phyloP scores from a whole-genome alignment of 108 stramenopile genomes.

The Cylindrotheca fusiformis region DNA sequence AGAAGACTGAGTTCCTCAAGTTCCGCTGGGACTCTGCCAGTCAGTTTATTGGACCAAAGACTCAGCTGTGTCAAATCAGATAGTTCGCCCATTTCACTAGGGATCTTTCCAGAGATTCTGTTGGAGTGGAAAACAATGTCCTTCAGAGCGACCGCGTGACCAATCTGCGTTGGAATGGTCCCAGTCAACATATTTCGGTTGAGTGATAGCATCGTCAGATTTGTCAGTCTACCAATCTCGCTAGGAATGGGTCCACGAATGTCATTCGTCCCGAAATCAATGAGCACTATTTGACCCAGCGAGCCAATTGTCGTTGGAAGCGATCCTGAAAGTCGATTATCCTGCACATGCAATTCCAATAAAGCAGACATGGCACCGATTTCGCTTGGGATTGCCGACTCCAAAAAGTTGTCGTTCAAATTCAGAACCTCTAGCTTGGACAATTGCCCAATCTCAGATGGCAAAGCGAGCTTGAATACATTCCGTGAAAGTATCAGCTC shows the following conservation, averaged over 20 bases:
- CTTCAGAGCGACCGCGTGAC: slow-evolving; percentile 33
- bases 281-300: background rate
- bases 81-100: slow-evolving; percentile 25
- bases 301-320: slow-evolving; percentile 23
- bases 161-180: slow-evolving; percentile 42
- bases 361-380: slow-evolving; percentile 30
- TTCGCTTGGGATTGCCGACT: slow-evolving; percentile 11
- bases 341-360: too few species aligned
- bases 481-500: too few species aligned
- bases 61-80: slow-evolving; percentile 26
- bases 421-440: background rate
- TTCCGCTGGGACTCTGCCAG: slow-evolving; percentile 44
- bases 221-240: slow-evolving; percentile 21
- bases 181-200: slow-evolving; percentile 43
- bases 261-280: slow-evolving; percentile 20
- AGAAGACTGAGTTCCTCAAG: slow-evolving; percentile 21
- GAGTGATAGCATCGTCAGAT: slow-evolving; percentile 34
- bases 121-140: slow-evolving; percentile 52
- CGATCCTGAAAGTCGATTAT: too few species aligned
- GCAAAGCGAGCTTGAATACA: too few species aligned
- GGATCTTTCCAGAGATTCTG: slow-evolving; percentile 46
- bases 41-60: slow-evolving; percentile 18
- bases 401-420: slow-evolving; percentile 4
- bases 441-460: background rate
- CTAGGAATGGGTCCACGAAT: slow-evolving; percentile 26